Evolutionary conservation across 441 rosid species (phyloP).

Genomic region (Gossypium schwendimanii): DNA sequence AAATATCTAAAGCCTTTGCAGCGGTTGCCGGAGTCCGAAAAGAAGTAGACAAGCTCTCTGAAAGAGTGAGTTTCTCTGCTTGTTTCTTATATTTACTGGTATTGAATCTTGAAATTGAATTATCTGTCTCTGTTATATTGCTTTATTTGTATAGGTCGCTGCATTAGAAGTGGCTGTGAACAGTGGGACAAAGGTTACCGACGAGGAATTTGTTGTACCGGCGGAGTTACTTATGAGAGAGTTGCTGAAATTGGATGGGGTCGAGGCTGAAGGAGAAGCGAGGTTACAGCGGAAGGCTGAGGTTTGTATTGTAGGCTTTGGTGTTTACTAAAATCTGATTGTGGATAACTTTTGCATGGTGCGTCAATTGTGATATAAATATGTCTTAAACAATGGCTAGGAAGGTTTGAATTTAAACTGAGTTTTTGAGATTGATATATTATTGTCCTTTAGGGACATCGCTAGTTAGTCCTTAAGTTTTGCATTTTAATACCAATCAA

Average conservation of each 20-base stretch:
- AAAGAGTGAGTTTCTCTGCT: slow-evolving; percentile 38
- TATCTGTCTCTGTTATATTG: neutral
- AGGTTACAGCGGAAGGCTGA: slow-evolving; percentile 70
- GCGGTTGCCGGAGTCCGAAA: slow-evolving; percentile 39
- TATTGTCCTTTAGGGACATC: neutral
- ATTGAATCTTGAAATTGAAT: neutral
- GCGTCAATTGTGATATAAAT: neutral
- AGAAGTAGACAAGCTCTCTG: slow-evolving; percentile 70
- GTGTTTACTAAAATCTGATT: neutral
- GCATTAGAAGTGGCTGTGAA: slow-evolving; percentile 60
- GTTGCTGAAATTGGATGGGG: slow-evolving; percentile 70
- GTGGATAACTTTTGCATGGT: neutral
- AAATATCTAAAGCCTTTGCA: slow-evolving; percentile 42
- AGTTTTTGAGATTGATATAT: neutral
- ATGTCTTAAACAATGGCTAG: neutral
- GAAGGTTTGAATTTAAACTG: neutral
- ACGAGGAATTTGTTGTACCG: slow-evolving; percentile 48
- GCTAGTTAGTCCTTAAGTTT: neutral
- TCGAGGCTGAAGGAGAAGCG: slow-evolving; percentile 82
- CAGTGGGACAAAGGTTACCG: slow-evolving; percentile 51
- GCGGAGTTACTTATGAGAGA: slow-evolving; percentile 83
- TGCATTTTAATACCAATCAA: neutral
- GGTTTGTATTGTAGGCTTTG: slow-evolving; percentile 36
- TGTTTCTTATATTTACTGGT: neutral
- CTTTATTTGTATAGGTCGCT: slow-evolving; percentile 35